These are phyloP conservation scores for Pichia sp. DNA, from an alignment of 1,139 yeast genomes.

Conservation along the genomic window DNA sequence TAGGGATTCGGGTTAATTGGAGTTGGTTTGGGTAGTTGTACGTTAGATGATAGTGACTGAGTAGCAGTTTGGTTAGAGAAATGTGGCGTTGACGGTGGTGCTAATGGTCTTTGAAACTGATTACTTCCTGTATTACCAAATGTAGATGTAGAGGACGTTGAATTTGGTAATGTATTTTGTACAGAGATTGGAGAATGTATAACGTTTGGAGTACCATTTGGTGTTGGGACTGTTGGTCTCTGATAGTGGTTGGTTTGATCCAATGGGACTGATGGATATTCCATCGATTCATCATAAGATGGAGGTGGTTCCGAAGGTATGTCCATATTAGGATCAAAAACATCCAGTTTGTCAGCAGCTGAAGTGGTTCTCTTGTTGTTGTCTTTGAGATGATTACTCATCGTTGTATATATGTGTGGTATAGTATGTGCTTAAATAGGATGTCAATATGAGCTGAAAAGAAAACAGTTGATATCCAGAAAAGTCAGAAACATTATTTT, in stretches of 20 bases:
- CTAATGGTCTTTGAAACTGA: not conserved
- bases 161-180: not conserved
- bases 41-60: constrained; percentile 7
- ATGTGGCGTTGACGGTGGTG: not conserved
- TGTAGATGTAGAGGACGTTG: not conserved
- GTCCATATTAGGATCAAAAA: constrained; percentile 18
- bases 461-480: not conserved
- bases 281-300: constrained; percentile 29
- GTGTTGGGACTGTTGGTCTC: not conserved
- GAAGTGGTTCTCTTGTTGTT: constrained; percentile 1
- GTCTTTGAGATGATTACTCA: not conserved
- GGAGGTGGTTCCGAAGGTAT: constrained; percentile 29
- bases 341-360: constrained; percentile 7
- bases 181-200: not conserved
- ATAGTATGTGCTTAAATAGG: not conserved
- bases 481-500: not conserved
- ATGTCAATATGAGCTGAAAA: too few relatives aligned
- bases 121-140: not conserved
- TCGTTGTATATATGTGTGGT: not conserved
- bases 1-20: constrained; percentile 26
- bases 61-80: not conserved
- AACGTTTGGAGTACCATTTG: not conserved
- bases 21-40: constrained; percentile 10
- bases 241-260: not conserved
- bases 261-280: constrained; percentile 9